Conservation (phyloP, 2,329 filamentous ascomycete genomes). For the Setomelanomma holmii region DNA sequence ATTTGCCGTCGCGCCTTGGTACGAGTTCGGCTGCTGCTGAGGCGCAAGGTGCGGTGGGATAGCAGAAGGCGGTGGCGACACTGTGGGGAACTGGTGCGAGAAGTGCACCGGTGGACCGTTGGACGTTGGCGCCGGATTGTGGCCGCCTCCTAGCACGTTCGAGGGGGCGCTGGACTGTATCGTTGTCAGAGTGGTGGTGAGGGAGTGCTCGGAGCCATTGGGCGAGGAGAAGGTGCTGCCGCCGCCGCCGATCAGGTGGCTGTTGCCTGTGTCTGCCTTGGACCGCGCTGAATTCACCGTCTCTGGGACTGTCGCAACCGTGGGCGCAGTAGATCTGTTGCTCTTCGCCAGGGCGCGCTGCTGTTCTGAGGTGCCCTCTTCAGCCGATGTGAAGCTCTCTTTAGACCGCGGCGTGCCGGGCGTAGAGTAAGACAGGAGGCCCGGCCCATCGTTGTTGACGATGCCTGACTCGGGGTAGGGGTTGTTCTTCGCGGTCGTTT, state of each 20-base stretch:
- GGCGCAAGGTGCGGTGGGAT: constrained; percentile 74
- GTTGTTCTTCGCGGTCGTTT: constrained; percentile 76
- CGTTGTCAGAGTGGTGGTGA: constrained; percentile 84
- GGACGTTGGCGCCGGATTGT: constrained; percentile 45
- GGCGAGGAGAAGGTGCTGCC: constrained; percentile 83
- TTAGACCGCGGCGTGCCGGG: constrained; percentile 48
- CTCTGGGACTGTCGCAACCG: constrained; percentile 83
- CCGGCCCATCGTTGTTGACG: constrained; percentile 53
- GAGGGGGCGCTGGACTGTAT: constrained; percentile 77
- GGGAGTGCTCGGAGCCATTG: constrained; percentile 78
- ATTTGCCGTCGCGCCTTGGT: constrained; percentile 79
- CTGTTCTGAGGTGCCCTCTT: constrained; percentile 57
- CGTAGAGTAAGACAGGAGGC: constrained; percentile 59
- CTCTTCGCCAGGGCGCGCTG: constrained; percentile 65
- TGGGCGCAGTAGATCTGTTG: constrained; percentile 77
- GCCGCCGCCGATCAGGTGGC: constrained; percentile 68
- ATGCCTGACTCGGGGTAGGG: constrained; percentile 87
- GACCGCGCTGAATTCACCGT: constrained; percentile 79
- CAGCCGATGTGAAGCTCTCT: constrained; percentile 65
- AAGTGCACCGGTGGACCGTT: constrained; percentile 59
- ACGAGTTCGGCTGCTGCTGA: constrained; percentile 69
- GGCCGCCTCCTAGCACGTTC: constrained; percentile 50
- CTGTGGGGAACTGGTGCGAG: constrained; percentile 62
- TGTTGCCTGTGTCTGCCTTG: constrained; percentile 78
- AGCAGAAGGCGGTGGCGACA: constrained; percentile 67